Conservation (phyloP, 345 rosid species). For the Tarenaya hassleriana region DNA sequence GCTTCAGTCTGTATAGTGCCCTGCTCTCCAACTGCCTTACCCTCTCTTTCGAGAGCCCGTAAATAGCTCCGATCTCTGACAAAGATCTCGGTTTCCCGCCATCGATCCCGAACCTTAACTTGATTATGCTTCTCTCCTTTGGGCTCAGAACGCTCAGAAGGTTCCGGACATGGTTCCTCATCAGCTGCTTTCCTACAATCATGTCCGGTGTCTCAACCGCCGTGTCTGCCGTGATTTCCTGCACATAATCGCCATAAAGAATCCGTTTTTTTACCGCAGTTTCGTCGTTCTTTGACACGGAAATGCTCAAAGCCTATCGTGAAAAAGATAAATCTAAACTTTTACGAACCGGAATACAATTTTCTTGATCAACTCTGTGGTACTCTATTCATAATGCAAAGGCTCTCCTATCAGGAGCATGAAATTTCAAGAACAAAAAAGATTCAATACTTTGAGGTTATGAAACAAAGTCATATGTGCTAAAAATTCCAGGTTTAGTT, state of each 20-base stretch:
- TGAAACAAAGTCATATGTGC: no score
- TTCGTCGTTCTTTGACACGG: no score
- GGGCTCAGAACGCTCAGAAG: conserved; percentile 46
- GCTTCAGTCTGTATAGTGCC: conserved; percentile 68
- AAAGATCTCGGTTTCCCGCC: conserved; percentile 55
- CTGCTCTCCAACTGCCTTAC: conserved; percentile 74
- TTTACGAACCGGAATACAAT: no score
- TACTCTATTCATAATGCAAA: no score
- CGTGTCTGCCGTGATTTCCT: conserved; percentile 71
- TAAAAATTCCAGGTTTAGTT: no score
- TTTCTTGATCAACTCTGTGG: no score
- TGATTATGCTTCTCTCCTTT: conserved; percentile 68
- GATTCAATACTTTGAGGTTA: no score
- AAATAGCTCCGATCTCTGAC: conserved; percentile 53
- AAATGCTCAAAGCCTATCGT: no score
- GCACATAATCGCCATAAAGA: not conserved
- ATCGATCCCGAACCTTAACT: conserved; percentile 68
- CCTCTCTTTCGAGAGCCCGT: conserved; percentile 67
- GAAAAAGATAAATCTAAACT: no score
- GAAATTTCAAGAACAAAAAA: no score
- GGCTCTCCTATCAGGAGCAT: no score
- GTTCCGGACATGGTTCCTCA: conserved; percentile 59
- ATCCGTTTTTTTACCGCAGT: not conserved
- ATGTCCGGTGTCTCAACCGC: conserved; percentile 54
- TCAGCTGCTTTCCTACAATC: conserved; percentile 51